Conservation (phyloP, 192 early-diverging fungal genomes). For the Podila minutissima region DNA sequence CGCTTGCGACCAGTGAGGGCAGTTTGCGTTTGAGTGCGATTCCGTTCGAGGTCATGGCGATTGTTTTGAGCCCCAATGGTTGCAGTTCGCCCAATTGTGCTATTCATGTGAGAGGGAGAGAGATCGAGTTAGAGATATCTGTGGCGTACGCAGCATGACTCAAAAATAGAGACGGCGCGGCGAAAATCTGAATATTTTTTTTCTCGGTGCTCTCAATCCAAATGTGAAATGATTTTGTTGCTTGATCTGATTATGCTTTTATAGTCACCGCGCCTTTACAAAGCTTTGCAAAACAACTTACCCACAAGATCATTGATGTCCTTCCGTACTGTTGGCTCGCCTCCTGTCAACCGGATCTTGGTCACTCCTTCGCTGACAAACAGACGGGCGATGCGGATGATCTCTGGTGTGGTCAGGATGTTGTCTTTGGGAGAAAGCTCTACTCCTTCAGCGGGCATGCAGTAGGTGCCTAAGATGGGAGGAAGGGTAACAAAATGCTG, state of each 20-base stretch:
- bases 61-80: slow-evolving; percentile 75
- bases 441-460: slow-evolving; percentile 94
- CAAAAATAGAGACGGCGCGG: too few species aligned
- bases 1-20: slow-evolving; percentile 69
- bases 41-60: slow-evolving; percentile 96
- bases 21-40: slow-evolving; percentile 91
- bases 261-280: too few species aligned
- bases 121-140: too few species aligned
- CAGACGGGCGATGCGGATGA: slow-evolving; percentile 77
- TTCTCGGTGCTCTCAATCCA: too few species aligned
- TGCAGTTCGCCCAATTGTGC: slow-evolving; percentile 78
- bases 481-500: neutral
- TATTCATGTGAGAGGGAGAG: slow-evolving; percentile 6
- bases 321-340: slow-evolving; percentile 93
- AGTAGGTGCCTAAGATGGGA: slow-evolving; percentile 83
- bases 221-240: too few species aligned
- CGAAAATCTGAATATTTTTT: too few species aligned
- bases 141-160: neutral
- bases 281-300: slow-evolving; percentile 38
- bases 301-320: slow-evolving; percentile 90
- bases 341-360: slow-evolving; percentile 96
- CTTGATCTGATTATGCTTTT: too few species aligned
- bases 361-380: slow-evolving; percentile 92
- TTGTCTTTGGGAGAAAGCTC: slow-evolving; percentile 72
- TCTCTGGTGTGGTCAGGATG: slow-evolving; percentile 85